Evolutionary conservation across 2,329 filamentous ascomycete species (phyloP), one percentile per base, ranked within the genome.

Genomic region (Coleophoma crateriformis): DNA sequence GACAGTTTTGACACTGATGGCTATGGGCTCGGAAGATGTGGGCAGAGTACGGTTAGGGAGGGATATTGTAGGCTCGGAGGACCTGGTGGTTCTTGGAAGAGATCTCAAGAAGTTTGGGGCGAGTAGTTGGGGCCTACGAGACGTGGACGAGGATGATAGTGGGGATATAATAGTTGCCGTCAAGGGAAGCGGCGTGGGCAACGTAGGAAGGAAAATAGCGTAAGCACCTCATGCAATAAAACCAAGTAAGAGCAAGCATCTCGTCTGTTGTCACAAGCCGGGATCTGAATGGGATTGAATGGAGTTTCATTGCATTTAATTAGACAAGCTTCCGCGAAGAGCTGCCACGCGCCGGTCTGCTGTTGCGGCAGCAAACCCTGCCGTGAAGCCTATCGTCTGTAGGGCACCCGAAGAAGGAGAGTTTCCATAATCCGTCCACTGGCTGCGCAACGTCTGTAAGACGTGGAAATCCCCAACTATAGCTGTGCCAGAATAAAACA

Each of bases 11-110:
- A 88, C 85, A 15, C 74, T 99, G 54, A 99, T 99, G 94, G 90
- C 91, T 33, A 97, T 99, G 94, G 94, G 94, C 0, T 89, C 87
- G 1, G 94, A 97, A 66, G 94, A 99, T 67, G 90, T 99, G 13
- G 94, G 94, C 4, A 80, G 94, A 51, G 68, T 99, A 57, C 81
- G 88, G 54, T 66, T 99, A 51, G 90, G 91, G 33, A 84, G 82
- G 60, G 87, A 92, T 43, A 82, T 96, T 1, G 70, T 97, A 42
- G 91, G 84, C 0, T 87, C 84, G 3, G 89, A 96, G 64, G 85
- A 89, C 52, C 75, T 90, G 47, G 79, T 99, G 50, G 82, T 83
- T 45, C 71, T 96, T 48, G 91, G 88, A 11, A 79, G 94, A 61
- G 94, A 99, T 66, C 69, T 96, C 58, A 86, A 83, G 64, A 84